Evolutionary conservation across 31 red algal species (phyloP), one percentile per base, ranked within the genome.

Genomic region (Porphyra umbilicalis): DNA sequence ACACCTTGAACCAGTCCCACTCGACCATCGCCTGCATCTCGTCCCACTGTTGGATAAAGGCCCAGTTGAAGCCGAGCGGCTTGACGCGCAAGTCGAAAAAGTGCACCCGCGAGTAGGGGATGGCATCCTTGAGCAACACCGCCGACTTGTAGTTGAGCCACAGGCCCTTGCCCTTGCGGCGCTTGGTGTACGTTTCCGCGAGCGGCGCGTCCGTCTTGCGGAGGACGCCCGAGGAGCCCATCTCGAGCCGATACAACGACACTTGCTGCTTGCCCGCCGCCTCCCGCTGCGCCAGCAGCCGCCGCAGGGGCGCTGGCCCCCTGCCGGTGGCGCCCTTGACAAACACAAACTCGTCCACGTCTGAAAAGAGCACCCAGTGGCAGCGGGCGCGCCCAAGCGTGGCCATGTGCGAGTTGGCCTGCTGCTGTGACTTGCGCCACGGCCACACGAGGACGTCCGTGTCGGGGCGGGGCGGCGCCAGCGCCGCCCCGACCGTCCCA

Each of bases 341-440:
- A 68, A 80, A 85, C 2, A 80, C 75, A 76, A 83, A 91, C 38
- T 91, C 89, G 71, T 91, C 89, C 16, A 78, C 84, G 77, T 91
- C 89, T 5, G 80, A 87, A 36, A 91, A 87, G 75, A 57, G 76
- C 20, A 91, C 80, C 79, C 81, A 91, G 77, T 87, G 79, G 76
- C 89, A 91, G 11, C 89, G 89, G 31, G 80, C 76, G 4, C 36
- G 35, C 39, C 80, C 79, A 10, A 82, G 81, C 57, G 57, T 82
- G 31, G 83, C 44, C 30, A 91, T 87, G 39, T 87, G 80, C 37
- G 85, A 84, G 77, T 80, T 80, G 44, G 36, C 79, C 35, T 91
- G 89, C 80, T 84, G 83, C 80, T 91, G 89, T 29, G 89, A 83
- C 14, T 85, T 76, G 32, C 46, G 46, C 89, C 89, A 91, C 31